Base-by-base conservation (phyloP, 495 filamentous ascomycete genomes). In the Penicillium crystallinum region DNA sequence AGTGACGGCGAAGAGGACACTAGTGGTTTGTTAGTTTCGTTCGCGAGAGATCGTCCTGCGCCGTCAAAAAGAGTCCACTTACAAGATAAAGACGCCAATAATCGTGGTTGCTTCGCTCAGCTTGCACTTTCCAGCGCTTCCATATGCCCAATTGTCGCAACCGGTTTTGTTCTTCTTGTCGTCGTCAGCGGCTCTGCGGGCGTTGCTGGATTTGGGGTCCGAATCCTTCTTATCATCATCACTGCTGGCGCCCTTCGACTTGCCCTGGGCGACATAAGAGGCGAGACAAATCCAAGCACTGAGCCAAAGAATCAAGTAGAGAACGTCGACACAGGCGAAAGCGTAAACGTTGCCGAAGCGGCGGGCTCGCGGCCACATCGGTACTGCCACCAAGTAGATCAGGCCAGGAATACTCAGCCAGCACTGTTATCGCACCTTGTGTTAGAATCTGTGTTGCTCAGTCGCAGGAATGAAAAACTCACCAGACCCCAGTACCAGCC, bases 281-380 rank as follows among this genome's bases (percentile, higher is more conserved):
- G 88, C 87, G 36, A 95, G 79, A 36, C 84, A 79, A 5, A 89
- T 79, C 71, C 91, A 93, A 0, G 85, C 91, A 7, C 84, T 82
- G 52, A 96, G 82, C 91, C 91, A 97, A 58, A 96, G 71, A 37
- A 96, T 64, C 51, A 81, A 70, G 64, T 86, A 92, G 25, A 92
- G 44, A 3, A 75, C 69, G 64, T 97, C 92, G 39, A 95, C 71
- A 5, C 76, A 77, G 17, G 86, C 80, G 68, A 95, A 89, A 46
- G 81, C 90, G 64, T 93, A 91, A 9, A 89, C 85, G 57, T 95
- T 84, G 39, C 88, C 88, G 55, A 91, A 81, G 59, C 82, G 84
- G 25, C 81, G 78, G 25, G 90, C 88, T 52, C 90, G 84, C n/a
- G 82, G 78, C 76, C 89, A 96, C 62, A 89, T 84, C 21, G 90